Evolutionary conservation across 208 protist species (phyloP), one percentile per base, ranked within the genome.

Genomic region (Porcisia hertigi): DNA sequence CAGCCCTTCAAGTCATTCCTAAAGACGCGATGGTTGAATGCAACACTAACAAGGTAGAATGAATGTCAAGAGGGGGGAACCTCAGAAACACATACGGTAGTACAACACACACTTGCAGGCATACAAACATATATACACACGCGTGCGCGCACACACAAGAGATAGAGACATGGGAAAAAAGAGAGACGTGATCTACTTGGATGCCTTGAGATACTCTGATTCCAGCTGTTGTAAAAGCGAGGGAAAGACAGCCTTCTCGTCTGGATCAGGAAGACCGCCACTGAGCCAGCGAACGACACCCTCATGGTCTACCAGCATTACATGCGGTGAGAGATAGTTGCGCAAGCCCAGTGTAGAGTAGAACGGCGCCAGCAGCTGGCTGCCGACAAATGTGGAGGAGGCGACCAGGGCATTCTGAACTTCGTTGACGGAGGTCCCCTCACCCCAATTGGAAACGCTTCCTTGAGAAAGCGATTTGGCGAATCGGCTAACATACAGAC

Each of bases 301-400:
- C 55, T 94, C 89, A 59, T 94, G 89, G 59, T 97, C 93, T 12
- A 97, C 85, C 34, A 97, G 80, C 84, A 97, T 91, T 25, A 90
- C 86, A 71, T 95, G 85, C 3, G 93, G 93, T 20, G 85, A 77
- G 14, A 97, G 84, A 73, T 97, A 97, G 76, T 97, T 97, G 14
- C 93, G 90, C 66, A 97, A 47, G 34, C 89, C 88, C 20, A 96
- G 73, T 0, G 83, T 74, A 47, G 71, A 55, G 67, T 92, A 94
- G 69, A 97, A 97, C 3, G 93, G 91, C 43, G 87, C 78, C 69
- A 95, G 80, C 34, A 97, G 73, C 69, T 85, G 78, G 25, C 80
- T 88, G 49, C 93, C 93, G 11, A 97, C 91, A 86, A 93, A 95
- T 30, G 91, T 95, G 7, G 93, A 87, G 8, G 82, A 89, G 20